Conservation (phyloP, 129 eudicot species). For the Saussurea involucrata region DNA sequence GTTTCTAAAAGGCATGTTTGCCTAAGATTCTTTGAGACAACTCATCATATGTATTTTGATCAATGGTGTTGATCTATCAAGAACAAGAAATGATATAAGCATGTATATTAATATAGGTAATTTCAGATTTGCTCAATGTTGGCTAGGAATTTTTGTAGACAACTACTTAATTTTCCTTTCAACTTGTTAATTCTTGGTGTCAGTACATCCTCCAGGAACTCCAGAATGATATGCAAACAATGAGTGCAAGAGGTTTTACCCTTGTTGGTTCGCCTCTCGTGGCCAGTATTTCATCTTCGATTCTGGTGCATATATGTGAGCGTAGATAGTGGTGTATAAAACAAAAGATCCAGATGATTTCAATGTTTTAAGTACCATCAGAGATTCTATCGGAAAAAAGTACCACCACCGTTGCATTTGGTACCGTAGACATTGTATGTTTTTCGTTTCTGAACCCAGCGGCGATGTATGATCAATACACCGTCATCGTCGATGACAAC, state of each 20-base stretch:
- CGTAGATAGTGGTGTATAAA: background rate
- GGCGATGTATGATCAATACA: no score
- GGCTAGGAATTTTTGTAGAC: background rate
- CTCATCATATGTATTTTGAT: slow-evolving; percentile 3
- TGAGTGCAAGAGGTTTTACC: background rate
- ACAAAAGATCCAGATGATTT: background rate
- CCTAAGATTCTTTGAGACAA: background rate
- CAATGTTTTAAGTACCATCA: no score
- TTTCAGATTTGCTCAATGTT: background rate
- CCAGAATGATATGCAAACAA: slow-evolving; percentile 7
- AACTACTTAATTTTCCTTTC: background rate
- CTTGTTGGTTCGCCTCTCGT: background rate
- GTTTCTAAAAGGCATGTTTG: background rate
- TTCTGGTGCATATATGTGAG: background rate
- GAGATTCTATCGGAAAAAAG: background rate
- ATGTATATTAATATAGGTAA: background rate
- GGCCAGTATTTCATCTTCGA: background rate
- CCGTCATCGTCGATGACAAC: no score
- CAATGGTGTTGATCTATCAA: background rate
- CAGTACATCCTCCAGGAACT: background rate
- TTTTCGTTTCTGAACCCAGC: background rate
- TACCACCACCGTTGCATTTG: background rate
- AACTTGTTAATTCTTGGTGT: background rate
- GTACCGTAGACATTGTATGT: background rate
- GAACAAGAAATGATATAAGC: background rate